Percentiles rank a stretch among this genome's conserved stretches.
Evolutionary conservation across 139 green algal species (phyloP).

Genomic region (Desmodesmus armatus): DNA sequence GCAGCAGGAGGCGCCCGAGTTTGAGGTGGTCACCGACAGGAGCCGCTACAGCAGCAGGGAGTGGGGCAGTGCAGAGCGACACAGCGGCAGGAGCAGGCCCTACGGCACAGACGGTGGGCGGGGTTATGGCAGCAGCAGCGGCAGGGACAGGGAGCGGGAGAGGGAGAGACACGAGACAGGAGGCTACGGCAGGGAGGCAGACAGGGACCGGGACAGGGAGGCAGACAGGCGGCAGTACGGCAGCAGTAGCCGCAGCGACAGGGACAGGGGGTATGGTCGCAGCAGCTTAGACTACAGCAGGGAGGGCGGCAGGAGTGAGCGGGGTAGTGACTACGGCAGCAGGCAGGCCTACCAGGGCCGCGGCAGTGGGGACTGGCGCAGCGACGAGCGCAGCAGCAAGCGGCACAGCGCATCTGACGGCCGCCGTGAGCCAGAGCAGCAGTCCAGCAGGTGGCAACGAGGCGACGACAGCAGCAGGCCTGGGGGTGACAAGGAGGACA

Average conservation of each 20-base stretch:
- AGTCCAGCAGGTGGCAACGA: background rate
- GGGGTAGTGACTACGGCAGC: background rate
- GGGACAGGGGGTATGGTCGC: background rate
- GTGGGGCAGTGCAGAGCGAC: background rate
- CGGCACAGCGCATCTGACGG: background rate
- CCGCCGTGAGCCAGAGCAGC: background rate
- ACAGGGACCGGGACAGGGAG: background rate
- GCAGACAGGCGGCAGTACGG: no score
- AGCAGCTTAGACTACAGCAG: background rate
- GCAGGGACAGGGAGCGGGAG: background rate
- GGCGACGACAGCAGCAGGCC: slow-evolving; percentile 6
- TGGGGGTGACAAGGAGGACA: background rate
- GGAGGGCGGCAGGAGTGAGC: background rate
- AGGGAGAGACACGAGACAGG: background rate
- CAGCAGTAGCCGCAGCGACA: background rate
- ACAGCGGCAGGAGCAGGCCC: background rate
- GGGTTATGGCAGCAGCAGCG: background rate
- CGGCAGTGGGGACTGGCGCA: background rate
- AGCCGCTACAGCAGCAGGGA: background rate
- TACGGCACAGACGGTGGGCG: background rate
- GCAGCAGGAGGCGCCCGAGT: background rate
- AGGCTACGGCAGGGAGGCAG: background rate
- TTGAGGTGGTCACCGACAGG: background rate
- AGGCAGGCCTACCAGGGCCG: background rate
- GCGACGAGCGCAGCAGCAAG: background rate